A percentile compares a stretch with the other conserved stretches of the same genome.
These are phyloP conservation scores for Rehmannia glutinosa DNA, from an alignment of 257 asterid genomes.

Conservation along the genomic window DNA sequence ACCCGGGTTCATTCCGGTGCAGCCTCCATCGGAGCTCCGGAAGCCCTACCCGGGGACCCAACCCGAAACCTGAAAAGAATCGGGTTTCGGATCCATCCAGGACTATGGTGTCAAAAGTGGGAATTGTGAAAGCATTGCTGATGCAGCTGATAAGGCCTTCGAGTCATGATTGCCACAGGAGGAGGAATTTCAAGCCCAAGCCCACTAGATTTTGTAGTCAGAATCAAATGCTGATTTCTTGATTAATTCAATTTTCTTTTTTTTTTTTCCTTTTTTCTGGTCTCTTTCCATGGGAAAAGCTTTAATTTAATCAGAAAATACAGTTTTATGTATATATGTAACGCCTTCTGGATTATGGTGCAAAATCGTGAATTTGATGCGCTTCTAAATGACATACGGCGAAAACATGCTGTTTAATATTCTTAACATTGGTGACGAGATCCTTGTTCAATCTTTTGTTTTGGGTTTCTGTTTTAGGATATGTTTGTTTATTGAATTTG, in stretches of 20 bases:
- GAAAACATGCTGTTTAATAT: too few relatives aligned
- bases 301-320: too few relatives aligned
- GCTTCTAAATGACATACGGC: too few relatives aligned
- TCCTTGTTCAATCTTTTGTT: too few relatives aligned
- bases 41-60: not conserved
- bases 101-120: not conserved
- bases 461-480: too few relatives aligned
- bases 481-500: too few relatives aligned
- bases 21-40: conserved; percentile 21
- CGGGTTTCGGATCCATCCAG: not conserved
- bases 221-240: conserved; percentile 16
- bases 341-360: too few relatives aligned
- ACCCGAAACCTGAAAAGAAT: conserved; percentile 5
- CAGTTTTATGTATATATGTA: too few relatives aligned
- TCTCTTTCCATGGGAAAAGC: not conserved
- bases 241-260: not conserved
- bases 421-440: too few relatives aligned
- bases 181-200: conserved; percentile 30
- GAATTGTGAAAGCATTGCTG: conserved; percentile 17
- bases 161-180: conserved; percentile 20
- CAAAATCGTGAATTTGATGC: too few relatives aligned
- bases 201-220: conserved; percentile 25
- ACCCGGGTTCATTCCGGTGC: conserved; percentile 40
- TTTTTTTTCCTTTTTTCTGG: not conserved
- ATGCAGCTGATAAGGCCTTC: conserved; percentile 27